phyloP scores from a whole-genome alignment of 2,329 filamentous ascomycete genomes.

The Diplodia sapinea region DNA sequence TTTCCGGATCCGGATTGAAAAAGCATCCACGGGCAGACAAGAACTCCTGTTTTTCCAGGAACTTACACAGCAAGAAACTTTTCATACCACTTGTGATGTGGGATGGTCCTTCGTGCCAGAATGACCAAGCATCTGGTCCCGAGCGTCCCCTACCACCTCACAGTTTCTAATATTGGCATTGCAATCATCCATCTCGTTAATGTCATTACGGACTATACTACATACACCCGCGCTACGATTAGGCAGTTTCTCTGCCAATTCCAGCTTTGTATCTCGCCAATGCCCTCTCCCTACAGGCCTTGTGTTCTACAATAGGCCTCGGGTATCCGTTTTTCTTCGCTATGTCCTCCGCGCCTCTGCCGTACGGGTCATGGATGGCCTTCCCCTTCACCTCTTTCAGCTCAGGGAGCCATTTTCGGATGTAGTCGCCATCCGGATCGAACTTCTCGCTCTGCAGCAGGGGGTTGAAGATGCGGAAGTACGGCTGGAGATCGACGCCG shows the following conservation, averaged over 20 bases:
- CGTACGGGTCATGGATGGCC: constrained; percentile 82
- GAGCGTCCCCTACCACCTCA: too few relatives aligned
- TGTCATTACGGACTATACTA: neutral
- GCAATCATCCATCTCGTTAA: neutral
- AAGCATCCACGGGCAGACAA: too few relatives aligned
- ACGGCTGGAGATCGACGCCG: constrained; percentile 84
- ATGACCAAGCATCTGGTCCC: too few relatives aligned
- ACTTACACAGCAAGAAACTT: too few relatives aligned
- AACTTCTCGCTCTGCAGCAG: constrained; percentile 85
- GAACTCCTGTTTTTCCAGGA: too few relatives aligned
- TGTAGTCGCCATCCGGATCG: constrained; percentile 78
- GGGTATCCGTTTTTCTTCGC: constrained; percentile 76
- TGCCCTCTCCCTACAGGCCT: constrained; percentile 68
- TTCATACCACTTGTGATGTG: too few relatives aligned
- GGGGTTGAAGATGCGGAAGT: constrained; percentile 91
- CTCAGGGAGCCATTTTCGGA: constrained; percentile 82
- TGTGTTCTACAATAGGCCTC: constrained; percentile 75
- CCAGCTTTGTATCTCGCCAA: constrained; percentile 73
- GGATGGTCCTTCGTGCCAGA: too few relatives aligned
- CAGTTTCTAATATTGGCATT: neutral
- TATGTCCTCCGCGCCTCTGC: constrained; percentile 62
- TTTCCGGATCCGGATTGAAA: too few relatives aligned
- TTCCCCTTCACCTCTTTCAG: constrained; percentile 67
- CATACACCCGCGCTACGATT: neutral
- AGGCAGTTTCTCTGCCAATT: constrained; percentile 58